These are phyloP conservation scores for Xylaria venustula DNA, from an alignment of 495 filamentous ascomycete genomes.

Conservation along the genomic window DNA sequence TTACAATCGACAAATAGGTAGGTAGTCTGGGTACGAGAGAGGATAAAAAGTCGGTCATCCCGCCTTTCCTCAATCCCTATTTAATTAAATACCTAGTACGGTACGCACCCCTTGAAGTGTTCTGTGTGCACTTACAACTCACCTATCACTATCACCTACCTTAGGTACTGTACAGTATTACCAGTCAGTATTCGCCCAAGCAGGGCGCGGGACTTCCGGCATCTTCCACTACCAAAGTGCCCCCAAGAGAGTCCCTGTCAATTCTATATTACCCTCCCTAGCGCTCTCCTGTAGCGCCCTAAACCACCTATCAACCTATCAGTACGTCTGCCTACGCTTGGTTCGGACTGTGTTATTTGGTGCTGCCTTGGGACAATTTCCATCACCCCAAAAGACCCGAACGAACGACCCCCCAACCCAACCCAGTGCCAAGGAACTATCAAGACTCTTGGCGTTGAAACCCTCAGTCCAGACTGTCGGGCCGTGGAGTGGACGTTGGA, in stretches of 20 bases:
- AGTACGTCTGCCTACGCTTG: no score
- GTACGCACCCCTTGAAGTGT: no score
- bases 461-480: slow-evolving; percentile 4
- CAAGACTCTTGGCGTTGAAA: slow-evolving; percentile 10
- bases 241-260: no score
- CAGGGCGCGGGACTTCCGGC: slow-evolving; percentile 4
- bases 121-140: no score
- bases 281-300: background rate
- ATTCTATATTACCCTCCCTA: background rate
- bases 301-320: background rate
- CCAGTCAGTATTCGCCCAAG: background rate
- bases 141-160: no score
- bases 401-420: no score
- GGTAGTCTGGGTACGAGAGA: background rate
- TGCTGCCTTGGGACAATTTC: no score
- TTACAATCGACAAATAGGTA: no score
- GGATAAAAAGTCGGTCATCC: background rate
- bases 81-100: no score
- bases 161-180: no score
- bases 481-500: background rate
- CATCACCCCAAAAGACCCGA: background rate
- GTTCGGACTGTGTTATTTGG: no score
- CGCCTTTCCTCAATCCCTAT: background rate
- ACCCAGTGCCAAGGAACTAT: background rate
- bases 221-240: background rate